phyloP scores from a whole-genome alignment of 176 grass and related monocot genomes.

The Oryza coarctata region DNA sequence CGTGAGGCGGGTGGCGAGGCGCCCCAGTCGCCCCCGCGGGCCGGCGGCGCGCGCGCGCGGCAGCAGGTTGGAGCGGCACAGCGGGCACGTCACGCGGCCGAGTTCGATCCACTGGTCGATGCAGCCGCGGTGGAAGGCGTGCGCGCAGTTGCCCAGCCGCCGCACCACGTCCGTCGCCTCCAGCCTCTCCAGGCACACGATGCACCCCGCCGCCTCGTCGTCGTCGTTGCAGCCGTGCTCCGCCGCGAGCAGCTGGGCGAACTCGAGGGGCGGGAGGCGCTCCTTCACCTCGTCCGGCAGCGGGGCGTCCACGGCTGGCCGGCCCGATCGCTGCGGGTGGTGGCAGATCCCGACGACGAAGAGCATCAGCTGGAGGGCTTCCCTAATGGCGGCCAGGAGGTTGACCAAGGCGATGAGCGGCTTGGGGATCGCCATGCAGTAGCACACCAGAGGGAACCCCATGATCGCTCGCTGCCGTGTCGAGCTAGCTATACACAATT shows the following conservation, averaged over 20 bases:
- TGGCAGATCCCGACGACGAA: conserved; percentile 35
- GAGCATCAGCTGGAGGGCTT: conserved; percentile 38
- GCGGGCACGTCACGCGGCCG: conserved; percentile 53
- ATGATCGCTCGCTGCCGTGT: conserved; percentile 18
- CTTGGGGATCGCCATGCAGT: conserved; percentile 43
- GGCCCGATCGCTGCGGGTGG: not conserved
- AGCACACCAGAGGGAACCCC: conserved; percentile 68
- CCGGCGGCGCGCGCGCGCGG: not conserved
- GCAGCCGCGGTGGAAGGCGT: conserved; percentile 72
- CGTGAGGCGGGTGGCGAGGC: conserved; percentile 26
- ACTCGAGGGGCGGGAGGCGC: conserved; percentile 48
- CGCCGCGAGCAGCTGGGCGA: conserved; percentile 25
- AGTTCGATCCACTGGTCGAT: conserved; percentile 84
- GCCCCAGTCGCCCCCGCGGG: not conserved
- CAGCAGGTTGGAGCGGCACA: conserved; percentile 60
- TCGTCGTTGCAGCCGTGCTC: not conserved
- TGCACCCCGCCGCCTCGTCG: conserved; percentile 24
- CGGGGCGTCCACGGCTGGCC: not conserved
- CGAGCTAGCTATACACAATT: not conserved
- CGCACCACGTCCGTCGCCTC: conserved; percentile 47
- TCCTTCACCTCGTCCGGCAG: conserved; percentile 50
- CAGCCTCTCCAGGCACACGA: conserved; percentile 67
- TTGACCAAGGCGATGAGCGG: conserved; percentile 54
- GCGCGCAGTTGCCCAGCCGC: conserved; percentile 61
- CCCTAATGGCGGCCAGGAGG: conserved; percentile 30